phyloP scores from a whole-genome alignment of 805 yeast genomes.

The Candida peoriensis region DNA sequence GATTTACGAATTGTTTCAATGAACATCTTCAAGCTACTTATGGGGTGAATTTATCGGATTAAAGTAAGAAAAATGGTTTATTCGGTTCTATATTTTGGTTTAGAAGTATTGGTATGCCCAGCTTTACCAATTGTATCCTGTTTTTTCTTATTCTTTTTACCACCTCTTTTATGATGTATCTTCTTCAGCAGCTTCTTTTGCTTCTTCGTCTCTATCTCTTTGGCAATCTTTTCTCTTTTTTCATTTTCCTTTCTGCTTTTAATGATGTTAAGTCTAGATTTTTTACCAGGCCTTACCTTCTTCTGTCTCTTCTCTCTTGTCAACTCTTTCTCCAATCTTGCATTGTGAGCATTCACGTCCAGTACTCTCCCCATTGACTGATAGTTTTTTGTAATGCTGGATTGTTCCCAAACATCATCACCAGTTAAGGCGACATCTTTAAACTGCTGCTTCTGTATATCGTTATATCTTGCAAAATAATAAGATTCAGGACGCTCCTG shows the following conservation, averaged over 20 bases:
- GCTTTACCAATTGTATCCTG: neutral
- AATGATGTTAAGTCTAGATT: slow-evolving; percentile 15
- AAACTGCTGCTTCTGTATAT: slow-evolving; percentile 6
- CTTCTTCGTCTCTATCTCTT: slow-evolving; percentile 10
- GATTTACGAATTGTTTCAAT: too few species aligned
- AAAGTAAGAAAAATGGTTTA: slow-evolving; percentile 1
- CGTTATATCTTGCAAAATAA: slow-evolving; percentile 15
- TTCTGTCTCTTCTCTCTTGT: slow-evolving; percentile 5
- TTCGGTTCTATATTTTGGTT: slow-evolving; percentile 20
- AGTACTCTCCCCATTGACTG: slow-evolving; percentile 11
- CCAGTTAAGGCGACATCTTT: slow-evolving; percentile 13
- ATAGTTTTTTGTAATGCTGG: neutral
- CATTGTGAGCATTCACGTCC: slow-evolving; percentile 14
- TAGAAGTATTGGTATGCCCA: neutral
- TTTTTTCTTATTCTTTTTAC: slow-evolving; percentile 21
- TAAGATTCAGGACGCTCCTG: slow-evolving; percentile 21
- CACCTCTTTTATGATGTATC: slow-evolving; percentile 20
- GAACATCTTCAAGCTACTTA: too few species aligned
- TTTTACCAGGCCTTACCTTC: slow-evolving; percentile 23
- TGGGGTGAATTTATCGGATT: too few species aligned
- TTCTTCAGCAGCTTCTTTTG: slow-evolving; percentile 19
- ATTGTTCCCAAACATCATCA: slow-evolving; percentile 14
- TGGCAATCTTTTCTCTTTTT: slow-evolving; percentile 8
- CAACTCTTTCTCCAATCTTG: slow-evolving; percentile 10
- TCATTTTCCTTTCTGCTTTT: slow-evolving; percentile 9